Evolutionary conservation across 257 asterid species (phyloP).

Genomic region (Avicennia marina): DNA sequence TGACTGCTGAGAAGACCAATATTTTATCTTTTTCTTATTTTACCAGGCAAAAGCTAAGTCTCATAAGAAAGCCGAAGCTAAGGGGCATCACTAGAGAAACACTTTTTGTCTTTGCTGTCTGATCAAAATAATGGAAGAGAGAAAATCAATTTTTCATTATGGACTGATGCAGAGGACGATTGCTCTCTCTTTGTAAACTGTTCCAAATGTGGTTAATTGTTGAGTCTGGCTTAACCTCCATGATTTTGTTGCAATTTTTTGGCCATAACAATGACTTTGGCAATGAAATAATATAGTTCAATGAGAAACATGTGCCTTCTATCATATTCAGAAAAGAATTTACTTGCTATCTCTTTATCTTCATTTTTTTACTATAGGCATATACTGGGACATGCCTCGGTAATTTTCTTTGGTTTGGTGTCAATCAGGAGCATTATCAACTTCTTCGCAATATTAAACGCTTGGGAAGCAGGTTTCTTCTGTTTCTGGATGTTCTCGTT

Average conservation of each 20-base stretch:
- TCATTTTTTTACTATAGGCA: background rate
- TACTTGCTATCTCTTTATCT: background rate
- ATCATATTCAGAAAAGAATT: background rate
- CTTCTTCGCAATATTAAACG: background rate
- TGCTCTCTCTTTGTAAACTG: constrained; percentile 21
- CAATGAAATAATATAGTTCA: constrained; percentile 12
- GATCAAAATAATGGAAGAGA: constrained; percentile 37
- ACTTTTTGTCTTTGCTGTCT: background rate
- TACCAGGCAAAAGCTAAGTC: constrained; percentile 60
- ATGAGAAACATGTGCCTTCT: background rate
- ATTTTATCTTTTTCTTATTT: background rate
- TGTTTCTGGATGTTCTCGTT: background rate
- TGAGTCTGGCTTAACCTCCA: background rate
- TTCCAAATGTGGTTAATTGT: background rate
- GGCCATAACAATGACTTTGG: constrained; percentile 2
- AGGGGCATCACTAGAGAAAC: constrained; percentile 50
- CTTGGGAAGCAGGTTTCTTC: too few species aligned
- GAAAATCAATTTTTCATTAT: constrained; percentile 19
- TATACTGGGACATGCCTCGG: background rate
- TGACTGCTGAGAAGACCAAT: too few species aligned
- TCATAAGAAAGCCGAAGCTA: constrained; percentile 65
- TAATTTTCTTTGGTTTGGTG: background rate
- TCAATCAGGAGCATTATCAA: background rate
- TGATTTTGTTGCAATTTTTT: constrained; percentile 11
- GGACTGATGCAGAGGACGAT: constrained; percentile 37